Evolutionary conservation across 1,284 basidiomycete species (phyloP).

Genomic region (Nidula niveotomentosa): DNA sequence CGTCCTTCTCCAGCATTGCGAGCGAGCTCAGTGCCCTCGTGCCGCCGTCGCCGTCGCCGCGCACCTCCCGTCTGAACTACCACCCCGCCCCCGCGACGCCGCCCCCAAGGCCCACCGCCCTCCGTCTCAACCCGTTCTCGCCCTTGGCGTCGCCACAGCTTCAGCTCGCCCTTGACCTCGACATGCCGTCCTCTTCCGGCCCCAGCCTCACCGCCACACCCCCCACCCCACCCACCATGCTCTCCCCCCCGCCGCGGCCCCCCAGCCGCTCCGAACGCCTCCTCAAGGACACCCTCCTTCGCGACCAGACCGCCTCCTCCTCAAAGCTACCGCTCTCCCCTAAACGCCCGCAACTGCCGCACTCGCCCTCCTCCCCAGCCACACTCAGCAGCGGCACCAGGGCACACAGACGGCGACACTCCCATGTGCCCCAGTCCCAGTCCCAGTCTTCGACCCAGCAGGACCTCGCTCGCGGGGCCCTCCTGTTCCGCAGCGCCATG

Average conservation of each 20-base stretch:
- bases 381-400: neutral
- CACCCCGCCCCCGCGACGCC: neutral
- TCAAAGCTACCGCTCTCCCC: neutral
- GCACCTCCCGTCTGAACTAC: neutral
- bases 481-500: slow-evolving; percentile 26
- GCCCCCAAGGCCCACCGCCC: neutral
- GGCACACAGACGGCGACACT: slow-evolving; percentile 21
- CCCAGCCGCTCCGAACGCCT: neutral
- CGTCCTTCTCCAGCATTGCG: neutral
- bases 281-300: neutral
- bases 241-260: neutral
- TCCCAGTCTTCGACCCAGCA: slow-evolving; percentile 3
- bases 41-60: neutral
- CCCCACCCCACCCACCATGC: neutral
- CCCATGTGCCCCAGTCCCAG: slow-evolving; percentile 15
- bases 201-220: neutral
- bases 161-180: neutral
- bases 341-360: neutral
- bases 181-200: neutral
- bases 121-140: neutral
- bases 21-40: neutral
- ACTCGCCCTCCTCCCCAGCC: neutral
- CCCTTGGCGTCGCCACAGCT: neutral
- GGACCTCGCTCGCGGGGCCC: slow-evolving; percentile 20
- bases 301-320: neutral